These are phyloP conservation scores for Cubamyces sp. DNA, from an alignment of 768 basidiomycete genomes.

Conservation along the genomic window DNA sequence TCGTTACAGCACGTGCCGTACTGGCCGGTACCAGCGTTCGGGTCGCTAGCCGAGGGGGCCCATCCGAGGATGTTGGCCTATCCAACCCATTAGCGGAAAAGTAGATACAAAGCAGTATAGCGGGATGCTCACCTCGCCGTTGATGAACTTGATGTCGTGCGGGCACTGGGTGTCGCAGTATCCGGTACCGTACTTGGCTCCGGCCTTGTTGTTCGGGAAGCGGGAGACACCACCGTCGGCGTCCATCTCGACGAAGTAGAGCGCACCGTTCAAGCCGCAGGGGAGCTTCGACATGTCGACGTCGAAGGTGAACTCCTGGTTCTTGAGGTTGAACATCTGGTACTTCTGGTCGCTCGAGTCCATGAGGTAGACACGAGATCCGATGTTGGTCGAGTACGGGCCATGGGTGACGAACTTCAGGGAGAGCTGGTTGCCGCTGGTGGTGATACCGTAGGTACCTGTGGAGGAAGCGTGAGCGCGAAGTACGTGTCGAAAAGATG, in stretches of 20 bases:
- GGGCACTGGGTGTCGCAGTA: conserved; percentile 64
- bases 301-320: conserved; percentile 60
- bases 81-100: background rate
- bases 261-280: conserved; percentile 60
- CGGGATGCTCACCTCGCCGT: conserved; percentile 44
- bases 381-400: conserved; percentile 27
- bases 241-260: conserved; percentile 62
- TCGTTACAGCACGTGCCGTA: conserved; percentile 56
- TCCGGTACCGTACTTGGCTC: conserved; percentile 60
- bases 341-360: conserved; percentile 43
- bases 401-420: conserved; percentile 52
- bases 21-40: conserved; percentile 49
- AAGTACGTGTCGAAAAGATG: background rate
- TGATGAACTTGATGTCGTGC: conserved; percentile 56
- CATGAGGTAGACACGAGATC: conserved; percentile 49
- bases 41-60: conserved; percentile 39
- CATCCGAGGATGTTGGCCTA: conserved; percentile 53
- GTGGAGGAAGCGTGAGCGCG: background rate
- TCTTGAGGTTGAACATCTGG: conserved; percentile 50
- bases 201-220: conserved; percentile 55
- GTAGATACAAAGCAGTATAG: background rate
- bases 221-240: conserved; percentile 52
- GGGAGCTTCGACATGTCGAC: conserved; percentile 57
- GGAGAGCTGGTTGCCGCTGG: conserved; percentile 48
- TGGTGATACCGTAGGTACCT: conserved; percentile 57